Conservation (phyloP, 2,329 filamentous ascomycete genomes). For the Fusarium lateritium region DNA sequence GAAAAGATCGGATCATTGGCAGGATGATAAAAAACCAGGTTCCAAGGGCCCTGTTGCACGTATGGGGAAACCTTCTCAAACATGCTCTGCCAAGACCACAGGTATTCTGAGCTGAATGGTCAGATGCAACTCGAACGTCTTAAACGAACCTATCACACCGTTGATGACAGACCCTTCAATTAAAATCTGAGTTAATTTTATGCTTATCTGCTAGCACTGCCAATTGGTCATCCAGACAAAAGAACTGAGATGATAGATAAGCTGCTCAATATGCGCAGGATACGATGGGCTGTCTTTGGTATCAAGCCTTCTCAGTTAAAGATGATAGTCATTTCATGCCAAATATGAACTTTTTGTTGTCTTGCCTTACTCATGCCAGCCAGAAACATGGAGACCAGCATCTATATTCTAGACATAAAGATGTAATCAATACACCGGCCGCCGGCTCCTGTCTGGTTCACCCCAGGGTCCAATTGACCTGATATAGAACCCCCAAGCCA, state of each 20-base stretch:
- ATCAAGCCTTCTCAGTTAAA: no score
- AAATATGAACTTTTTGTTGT: no score
- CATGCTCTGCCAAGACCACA: conserved; percentile 24
- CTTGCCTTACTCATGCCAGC: no score
- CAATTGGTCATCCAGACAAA: not conserved
- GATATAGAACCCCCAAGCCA: not conserved
- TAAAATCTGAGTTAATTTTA: conserved; percentile 13
- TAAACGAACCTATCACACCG: conserved; percentile 2
- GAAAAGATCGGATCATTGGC: no score
- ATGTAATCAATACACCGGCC: not conserved
- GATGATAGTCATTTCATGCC: no score
- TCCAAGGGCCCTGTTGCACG: no score
- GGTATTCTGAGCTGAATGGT: not conserved
- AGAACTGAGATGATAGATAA: not conserved
- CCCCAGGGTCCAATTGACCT: not conserved
- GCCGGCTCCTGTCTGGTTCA: not conserved
- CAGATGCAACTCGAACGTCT: not conserved
- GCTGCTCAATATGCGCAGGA: not conserved
- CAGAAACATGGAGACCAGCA: no score
- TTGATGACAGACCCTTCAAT: not conserved
- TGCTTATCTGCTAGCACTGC: not conserved
- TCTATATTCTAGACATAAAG: not conserved
- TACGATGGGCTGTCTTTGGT: no score
- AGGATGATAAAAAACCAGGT: no score
- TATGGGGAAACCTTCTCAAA: conserved; percentile 26